Evolutionary conservation across 2,329 filamentous ascomycete species (phyloP).

Genomic region (Pseudocercospora eumusae): DNA sequence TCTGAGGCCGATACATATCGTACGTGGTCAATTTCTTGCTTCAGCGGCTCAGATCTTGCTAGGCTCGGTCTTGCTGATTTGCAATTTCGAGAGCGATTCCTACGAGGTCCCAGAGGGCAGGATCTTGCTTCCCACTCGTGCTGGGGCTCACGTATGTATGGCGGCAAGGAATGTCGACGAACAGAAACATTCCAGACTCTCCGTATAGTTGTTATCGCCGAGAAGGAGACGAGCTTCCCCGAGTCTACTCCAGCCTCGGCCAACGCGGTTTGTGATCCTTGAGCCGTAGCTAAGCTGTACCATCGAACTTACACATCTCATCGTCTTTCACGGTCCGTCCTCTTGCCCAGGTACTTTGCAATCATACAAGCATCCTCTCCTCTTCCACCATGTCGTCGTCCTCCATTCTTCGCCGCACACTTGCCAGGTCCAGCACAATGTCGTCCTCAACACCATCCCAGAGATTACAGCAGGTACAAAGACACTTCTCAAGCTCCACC

Average conservation of each 20-base stretch:
- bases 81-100: no score
- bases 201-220: no score
- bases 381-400: constrained; percentile 26
- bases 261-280: background rate
- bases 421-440: constrained; percentile 28
- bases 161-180: no score
- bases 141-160: no score
- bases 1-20: no score
- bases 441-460: constrained; percentile 31
- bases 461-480: constrained; percentile 33
- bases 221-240: no score
- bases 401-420: constrained; percentile 28
- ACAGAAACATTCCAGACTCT: no score
- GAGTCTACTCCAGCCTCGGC: background rate
- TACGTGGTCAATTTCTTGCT: no score
- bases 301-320: background rate
- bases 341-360: background rate
- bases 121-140: no score
- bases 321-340: background rate
- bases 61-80: no score
- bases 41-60: no score
- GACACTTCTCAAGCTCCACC: constrained; percentile 54
- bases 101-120: no score
- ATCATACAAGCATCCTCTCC: background rate
- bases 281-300: constrained; percentile 1